Evolutionary conservation across 1,284 basidiomycete genomes (phyloP), one percentile per base, ranked within the genome.

Genomic region (Austroboletus niveus): DNA sequence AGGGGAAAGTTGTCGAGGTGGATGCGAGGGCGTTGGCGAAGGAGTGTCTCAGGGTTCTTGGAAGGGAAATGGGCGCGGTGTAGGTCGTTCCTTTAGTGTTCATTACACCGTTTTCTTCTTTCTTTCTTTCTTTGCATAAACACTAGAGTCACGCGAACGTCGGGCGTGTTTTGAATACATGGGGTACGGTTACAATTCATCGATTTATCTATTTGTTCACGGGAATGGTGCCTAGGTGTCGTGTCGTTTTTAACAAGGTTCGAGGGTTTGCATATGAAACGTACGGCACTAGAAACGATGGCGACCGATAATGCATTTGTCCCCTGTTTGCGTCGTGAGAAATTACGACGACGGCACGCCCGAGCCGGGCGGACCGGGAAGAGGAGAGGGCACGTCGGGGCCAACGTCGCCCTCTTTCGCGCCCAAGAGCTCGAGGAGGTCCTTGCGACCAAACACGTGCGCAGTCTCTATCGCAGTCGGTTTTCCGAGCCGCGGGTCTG

Each of bases 391-490:
- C 17, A 69, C 68, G 15, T 63, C 41, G 12, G n/a, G 32, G 22
- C 65, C 51, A n/a, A 76, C 34, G 44, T 85, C 84, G 4, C 75
- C 80, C 47, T 81, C 80, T 38, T 69, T 79, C 20, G 77, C 78
- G 22, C 84, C 84, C 53, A 89, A 60, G 30, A 81, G 59, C 45
- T 70, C 69, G 64, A 87, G 70, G 53, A 86, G 54, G 46, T 82
- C 78, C 20, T 71, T 72, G 59, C 78, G 77, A 32, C 74, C 73
- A 62, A 89, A 88, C 74, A 89, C 82, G 55, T 80, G 74, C 5
- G 84, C 89, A 2, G 82, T 79, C 60, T 91, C 81, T 45, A 88
- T 81, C 0, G 89, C 91, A 36, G 75, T 89, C 3, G 91, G 92
- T 42, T 74, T 78, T 4, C 91, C 92, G 2, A 76, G 60, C 41